Percentiles rank a stretch among this genome's conserved stretches.
Conservation (phyloP, 129 eudicot species). For the Helichrysum umbraculigerum region DNA sequence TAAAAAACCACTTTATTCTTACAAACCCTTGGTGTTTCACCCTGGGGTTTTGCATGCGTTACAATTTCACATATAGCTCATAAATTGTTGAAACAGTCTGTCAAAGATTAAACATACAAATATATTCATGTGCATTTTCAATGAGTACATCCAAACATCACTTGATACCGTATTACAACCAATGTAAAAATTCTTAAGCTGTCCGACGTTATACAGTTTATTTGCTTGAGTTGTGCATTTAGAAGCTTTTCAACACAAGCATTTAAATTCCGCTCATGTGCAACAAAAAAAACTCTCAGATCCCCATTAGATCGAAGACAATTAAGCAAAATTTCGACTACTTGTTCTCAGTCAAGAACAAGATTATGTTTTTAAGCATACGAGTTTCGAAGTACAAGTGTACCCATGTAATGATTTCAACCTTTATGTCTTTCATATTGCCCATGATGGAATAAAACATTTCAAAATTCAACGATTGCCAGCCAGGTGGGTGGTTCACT, state of each 20-base stretch:
- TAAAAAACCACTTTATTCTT: too few relatives aligned
- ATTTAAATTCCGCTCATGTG: background rate
- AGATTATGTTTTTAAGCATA: background rate
- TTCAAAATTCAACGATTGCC: background rate
- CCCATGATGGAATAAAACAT: background rate
- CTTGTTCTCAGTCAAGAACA: background rate
- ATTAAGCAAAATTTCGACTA: background rate
- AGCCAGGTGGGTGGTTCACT: constrained; percentile 8
- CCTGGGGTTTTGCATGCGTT: too few relatives aligned
- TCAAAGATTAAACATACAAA: background rate
- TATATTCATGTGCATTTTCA: background rate
- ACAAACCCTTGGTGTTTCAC: too few relatives aligned
- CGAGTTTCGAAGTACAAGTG: background rate
- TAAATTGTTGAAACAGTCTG: background rate
- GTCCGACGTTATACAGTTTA: background rate
- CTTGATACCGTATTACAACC: background rate
- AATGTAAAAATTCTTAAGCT: background rate
- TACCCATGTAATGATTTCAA: constrained; percentile 7
- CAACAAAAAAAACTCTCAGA: background rate
- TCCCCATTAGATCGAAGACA: background rate
- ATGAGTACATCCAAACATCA: background rate
- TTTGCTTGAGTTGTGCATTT: background rate
- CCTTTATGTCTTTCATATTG: background rate
- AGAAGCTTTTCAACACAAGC: background rate
- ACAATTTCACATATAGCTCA: background rate